Percentiles rank a stretch among this genome's conserved stretches.
phyloP scores from a whole-genome alignment of 2,329 filamentous ascomycete genomes.

The Hymenoscyphus albidus region DNA sequence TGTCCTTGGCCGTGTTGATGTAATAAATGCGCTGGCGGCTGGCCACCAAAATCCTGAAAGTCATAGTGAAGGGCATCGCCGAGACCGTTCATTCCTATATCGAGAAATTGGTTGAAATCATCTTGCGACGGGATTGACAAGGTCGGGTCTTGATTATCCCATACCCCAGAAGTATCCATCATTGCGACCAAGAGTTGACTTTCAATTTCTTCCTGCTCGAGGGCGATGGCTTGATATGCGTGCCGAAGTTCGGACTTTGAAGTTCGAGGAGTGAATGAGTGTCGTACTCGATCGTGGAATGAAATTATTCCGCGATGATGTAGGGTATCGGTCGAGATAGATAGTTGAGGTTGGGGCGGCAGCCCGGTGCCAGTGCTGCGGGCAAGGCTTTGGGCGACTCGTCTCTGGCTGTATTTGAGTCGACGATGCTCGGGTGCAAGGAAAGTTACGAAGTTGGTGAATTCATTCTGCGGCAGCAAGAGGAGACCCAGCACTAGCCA shows the following conservation, averaged over 20 bases:
- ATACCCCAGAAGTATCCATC: conserved; percentile 38
- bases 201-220: conserved; percentile 1
- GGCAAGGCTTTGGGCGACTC: background rate
- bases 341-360: conserved; percentile 2
- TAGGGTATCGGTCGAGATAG: background rate
- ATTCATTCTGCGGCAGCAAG: background rate
- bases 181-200: conserved; percentile 9
- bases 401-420: background rate
- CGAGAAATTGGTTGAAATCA: conserved; percentile 62
- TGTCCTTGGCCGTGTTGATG: conserved; percentile 35
- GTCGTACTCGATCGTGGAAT: background rate
- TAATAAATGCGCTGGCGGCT: conserved; percentile 31
- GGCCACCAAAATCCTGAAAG: conserved; percentile 50
- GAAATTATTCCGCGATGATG: background rate
- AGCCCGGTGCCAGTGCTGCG: background rate
- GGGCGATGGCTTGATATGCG: background rate
- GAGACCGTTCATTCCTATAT: conserved; percentile 54
- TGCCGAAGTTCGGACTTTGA: background rate
- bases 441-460: background rate
- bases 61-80: conserved; percentile 55
- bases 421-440: background rate
- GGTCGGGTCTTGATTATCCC: conserved; percentile 55
- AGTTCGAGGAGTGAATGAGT: background rate
- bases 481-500: background rate
- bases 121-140: conserved; percentile 51